These are phyloP conservation scores for Solanum piurae DNA, from an alignment of 257 asterid species.

Conservation along the genomic window DNA sequence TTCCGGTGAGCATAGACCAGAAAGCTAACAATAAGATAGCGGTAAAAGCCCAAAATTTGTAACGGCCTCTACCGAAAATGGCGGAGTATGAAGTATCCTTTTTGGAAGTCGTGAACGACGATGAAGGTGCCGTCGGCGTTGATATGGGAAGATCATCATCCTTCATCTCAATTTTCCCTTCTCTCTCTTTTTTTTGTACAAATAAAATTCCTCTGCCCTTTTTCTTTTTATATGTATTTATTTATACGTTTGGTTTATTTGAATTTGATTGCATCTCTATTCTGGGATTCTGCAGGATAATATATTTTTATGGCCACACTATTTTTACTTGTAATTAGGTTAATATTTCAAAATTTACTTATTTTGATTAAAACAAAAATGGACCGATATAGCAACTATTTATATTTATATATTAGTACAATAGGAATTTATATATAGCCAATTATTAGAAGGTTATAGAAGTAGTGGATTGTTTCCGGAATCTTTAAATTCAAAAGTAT, in stretches of 20 bases:
- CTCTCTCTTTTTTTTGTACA: neutral
- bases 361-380: too few species aligned
- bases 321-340: neutral
- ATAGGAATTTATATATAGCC: neutral
- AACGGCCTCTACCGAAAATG: slow-evolving; percentile 50
- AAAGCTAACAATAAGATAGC: slow-evolving; percentile 65
- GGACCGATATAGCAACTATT: too few species aligned
- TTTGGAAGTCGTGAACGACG: slow-evolving; percentile 8
- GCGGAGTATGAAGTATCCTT: slow-evolving; percentile 6
- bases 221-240: neutral
- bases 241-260: neutral
- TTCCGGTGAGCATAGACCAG: slow-evolving; percentile 86
- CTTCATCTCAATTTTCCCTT: slow-evolving; percentile 24
- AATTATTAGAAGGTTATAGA: neutral
- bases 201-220: neutral
- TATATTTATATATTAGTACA: neutral
- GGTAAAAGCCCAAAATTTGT: slow-evolving; percentile 67
- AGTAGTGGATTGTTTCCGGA: neutral
- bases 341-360: neutral
- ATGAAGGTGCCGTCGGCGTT: slow-evolving; percentile 19
- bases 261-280: neutral
- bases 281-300: neutral
- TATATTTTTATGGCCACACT: neutral
- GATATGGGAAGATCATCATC: slow-evolving; percentile 78
- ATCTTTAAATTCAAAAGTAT: neutral